Evolutionary conservation across 371 early-diverging fungal genomes (phyloP).

Genomic region (Actinomortierella ambigua): DNA sequence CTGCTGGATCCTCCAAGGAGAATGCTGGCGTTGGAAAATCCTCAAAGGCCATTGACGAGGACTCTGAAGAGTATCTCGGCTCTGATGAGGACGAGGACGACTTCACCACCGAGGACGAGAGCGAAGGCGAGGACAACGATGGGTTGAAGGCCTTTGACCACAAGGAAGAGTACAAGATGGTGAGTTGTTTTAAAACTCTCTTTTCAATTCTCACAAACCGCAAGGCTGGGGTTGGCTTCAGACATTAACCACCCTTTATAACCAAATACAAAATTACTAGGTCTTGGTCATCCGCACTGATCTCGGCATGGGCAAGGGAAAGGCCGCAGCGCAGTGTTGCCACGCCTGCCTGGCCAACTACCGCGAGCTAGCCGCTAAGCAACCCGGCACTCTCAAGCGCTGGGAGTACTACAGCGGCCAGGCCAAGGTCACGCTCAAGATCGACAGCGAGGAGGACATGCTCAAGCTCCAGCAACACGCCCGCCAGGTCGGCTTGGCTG

Average conservation of each 20-base stretch:
- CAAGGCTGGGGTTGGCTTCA: too few species aligned
- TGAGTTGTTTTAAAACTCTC: too few species aligned
- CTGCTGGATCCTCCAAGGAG: background rate
- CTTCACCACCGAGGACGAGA: slow-evolving; percentile 23
- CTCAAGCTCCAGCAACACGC: slow-evolving; percentile 78
- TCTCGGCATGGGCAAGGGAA: slow-evolving; percentile 95
- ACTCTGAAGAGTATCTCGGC: slow-evolving; percentile 30
- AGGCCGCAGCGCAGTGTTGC: slow-evolving; percentile 95
- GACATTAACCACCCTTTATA: too few species aligned
- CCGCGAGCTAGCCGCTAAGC: slow-evolving; percentile 59
- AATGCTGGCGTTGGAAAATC: background rate
- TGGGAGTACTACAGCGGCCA: slow-evolving; percentile 84
- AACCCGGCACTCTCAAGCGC: slow-evolving; percentile 61
- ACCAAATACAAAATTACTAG: slow-evolving; percentile 30
- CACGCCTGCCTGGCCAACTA: slow-evolving; percentile 94
- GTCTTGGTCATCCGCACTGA: slow-evolving; percentile 88
- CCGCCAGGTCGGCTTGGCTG: slow-evolving; percentile 68
- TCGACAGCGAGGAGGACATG: slow-evolving; percentile 82
- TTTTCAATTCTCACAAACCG: too few species aligned
- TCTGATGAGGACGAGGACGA: slow-evolving; percentile 18
- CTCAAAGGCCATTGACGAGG: slow-evolving; percentile 21
- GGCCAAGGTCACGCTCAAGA: slow-evolving; percentile 87
- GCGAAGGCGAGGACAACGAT: slow-evolving; percentile 37
- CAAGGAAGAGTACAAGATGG: slow-evolving; percentile 59
- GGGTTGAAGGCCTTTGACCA: slow-evolving; percentile 50